Evolutionary conservation across 805 yeast genomes (phyloP), one percentile per base, ranked within the genome.

Genomic region (Danielia oregonensis): DNA sequence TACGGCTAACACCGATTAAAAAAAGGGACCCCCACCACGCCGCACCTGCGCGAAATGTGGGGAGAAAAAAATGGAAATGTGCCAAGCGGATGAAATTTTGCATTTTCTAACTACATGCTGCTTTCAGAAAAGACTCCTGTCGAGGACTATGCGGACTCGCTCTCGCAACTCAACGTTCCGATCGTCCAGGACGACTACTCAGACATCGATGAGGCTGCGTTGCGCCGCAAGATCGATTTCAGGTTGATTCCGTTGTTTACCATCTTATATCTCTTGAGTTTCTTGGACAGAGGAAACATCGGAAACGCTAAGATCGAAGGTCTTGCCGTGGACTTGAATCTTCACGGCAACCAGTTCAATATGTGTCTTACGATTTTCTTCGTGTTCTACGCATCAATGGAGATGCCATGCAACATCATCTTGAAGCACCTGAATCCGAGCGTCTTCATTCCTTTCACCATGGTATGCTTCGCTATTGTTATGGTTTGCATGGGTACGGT

Each of bases 401-500:
- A 44, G 31, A 33, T 39, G n/a, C 44, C 46, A 1, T 32, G 40
- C 23, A 38, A 38, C 30, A 22, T 37, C 15, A 32, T 41, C 25
- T 21, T 42, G 29, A 40, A 37, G 18, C 18, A 60, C 32, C 60
- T 79, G 34, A 62, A 65, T 29, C 89, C 89, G 4, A 84, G 78
- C 40, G 57, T 71, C 5, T 82, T 85, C 82, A 63, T 82, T 36
- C 60, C 77, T 24, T 39, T 50, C 0, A 76, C 82, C 55, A 76
- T 82, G 54, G 56, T 79, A 17, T 46, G 59, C 11, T 82, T 82
- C 51, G 87, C 86, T n/a, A 71, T 68, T 9, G 68, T 79, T 18
- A 70, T 81, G 29, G 71, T 78, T 39, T 79, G 81, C 33, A 74
- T 78, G 68, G 88, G 86, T 0, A 78, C 73, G 47, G 78, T 71